These are phyloP conservation scores for Hypseocharis bilobata DNA, from an alignment of 441 rosid genomes.

Conservation along the genomic window DNA sequence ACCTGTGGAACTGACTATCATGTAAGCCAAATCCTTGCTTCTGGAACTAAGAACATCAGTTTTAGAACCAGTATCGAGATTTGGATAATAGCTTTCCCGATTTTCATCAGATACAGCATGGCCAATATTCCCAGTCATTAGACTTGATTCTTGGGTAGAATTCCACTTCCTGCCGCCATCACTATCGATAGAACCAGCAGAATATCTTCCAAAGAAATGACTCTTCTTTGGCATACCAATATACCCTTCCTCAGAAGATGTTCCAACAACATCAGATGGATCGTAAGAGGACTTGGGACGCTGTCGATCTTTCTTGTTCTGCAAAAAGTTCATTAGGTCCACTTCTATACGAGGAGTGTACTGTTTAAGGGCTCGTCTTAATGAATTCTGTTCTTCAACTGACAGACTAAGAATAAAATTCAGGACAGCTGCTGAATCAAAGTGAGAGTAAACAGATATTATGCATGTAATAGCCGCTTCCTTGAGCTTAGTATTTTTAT, in stretches of 20 bases:
- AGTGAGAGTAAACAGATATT: slow-evolving; percentile 81
- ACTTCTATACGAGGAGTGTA: slow-evolving; percentile 96
- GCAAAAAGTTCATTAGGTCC: slow-evolving; percentile 83
- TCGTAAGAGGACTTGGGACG: slow-evolving; percentile 72
- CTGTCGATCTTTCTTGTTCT: slow-evolving; percentile 85
- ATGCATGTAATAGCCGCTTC: slow-evolving; percentile 89
- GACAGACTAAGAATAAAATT: slow-evolving; percentile 89
- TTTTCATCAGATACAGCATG: slow-evolving; percentile 52
- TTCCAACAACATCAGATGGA: slow-evolving; percentile 71
- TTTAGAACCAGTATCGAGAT: slow-evolving; percentile 43
- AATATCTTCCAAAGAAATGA: slow-evolving; percentile 71
- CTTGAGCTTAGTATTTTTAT: slow-evolving; percentile 85
- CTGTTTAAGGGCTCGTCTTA: slow-evolving; percentile 88
- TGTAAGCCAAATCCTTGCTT: slow-evolving; percentile 41
- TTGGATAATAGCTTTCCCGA: slow-evolving; percentile 58
- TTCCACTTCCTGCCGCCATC: slow-evolving; percentile 81
- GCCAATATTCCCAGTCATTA: slow-evolving; percentile 35
- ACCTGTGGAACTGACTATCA: slow-evolving; percentile 30
- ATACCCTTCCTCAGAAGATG: slow-evolving; percentile 89
- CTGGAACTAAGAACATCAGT: slow-evolving; percentile 39
- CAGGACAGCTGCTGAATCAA: slow-evolving; percentile 74
- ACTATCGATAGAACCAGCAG: slow-evolving; percentile 66
- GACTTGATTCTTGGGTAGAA: slow-evolving; percentile 61
- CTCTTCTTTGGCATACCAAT: slow-evolving; percentile 52
- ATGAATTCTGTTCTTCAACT: slow-evolving; percentile 89